Evolutionary conservation across 2,329 filamentous ascomycete species (phyloP).

Genomic region (Penicillium sp.): DNA sequence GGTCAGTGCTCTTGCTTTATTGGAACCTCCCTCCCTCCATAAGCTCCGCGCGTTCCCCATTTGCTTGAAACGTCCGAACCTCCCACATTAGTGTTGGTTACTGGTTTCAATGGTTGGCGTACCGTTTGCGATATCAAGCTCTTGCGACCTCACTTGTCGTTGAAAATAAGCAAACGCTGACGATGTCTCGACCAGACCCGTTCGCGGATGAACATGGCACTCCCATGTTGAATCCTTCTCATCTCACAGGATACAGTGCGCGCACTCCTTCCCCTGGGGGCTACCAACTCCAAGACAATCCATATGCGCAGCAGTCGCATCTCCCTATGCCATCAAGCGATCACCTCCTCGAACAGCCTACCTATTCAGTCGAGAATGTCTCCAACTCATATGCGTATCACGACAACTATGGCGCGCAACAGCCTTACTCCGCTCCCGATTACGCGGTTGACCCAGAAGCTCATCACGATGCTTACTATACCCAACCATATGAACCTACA

Average conservation of each 20-base stretch:
- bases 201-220: constrained; percentile 45
- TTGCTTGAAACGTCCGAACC: background rate
- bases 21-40: constrained; percentile 15
- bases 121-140: background rate
- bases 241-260: constrained; percentile 40
- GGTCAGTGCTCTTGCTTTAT: constrained; percentile 53
- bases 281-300: constrained; percentile 81
- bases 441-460: constrained; percentile 79
- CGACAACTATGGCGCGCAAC: constrained; percentile 60
- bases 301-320: constrained; percentile 62
- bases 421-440: constrained; percentile 60
- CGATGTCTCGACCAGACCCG: constrained; percentile 36
- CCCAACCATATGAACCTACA: constrained; percentile 75
- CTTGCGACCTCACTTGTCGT: background rate
- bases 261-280: constrained; percentile 76
- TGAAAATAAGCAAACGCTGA: constrained; percentile 20
- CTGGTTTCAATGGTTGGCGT: constrained; percentile 1
- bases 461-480: constrained; percentile 86
- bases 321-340: constrained; percentile 75
- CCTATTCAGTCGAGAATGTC: constrained; percentile 73
- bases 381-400: constrained; percentile 64
- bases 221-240: constrained; percentile 56
- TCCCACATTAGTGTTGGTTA: constrained; percentile 2
- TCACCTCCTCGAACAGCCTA: constrained; percentile 78
- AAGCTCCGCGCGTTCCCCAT: constrained; percentile 1